Evolutionary conservation across 495 filamentous ascomycete species (phyloP), one percentile per base, ranked within the genome.

Genomic region (Emericellopsis terricola): DNA sequence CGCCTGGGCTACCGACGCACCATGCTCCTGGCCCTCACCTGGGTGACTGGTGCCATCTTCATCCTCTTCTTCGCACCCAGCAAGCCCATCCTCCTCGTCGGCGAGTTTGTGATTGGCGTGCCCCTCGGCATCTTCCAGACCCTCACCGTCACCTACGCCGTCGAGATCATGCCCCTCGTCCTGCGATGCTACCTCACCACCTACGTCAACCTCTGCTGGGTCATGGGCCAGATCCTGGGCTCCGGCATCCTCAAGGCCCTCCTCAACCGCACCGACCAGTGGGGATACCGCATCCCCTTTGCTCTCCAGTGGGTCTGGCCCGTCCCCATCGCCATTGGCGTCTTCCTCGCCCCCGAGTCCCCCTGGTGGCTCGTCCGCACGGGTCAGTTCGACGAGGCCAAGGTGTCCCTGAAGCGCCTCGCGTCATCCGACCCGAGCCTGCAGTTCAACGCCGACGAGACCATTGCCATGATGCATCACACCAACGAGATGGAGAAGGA

Each of bases 141-240:
- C 2, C 49, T 57, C 4, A 21, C 19, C 3, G 19, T 59, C 1
- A 44, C 64, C 1, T 70, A 70, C 19, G 56, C 56, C 8, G 42
- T 71, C 21, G 77, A 82, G 47, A 69, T 79, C 64, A 31, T 66
- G 64, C 41, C 64, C 13, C 65, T 75, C 11, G 62, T 64, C 4
- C 52, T 80, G 29, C 72, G 76, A 18, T 59, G 62, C 8, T 78
- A 76, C 42, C 51, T 79, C 28, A 78, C 72, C 4, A 72, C 71
- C n/a, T 77, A 75, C 38, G 71, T 79, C 37, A 79, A 79, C 41
- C 62, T 78, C 34, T 78, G 73, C 47, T 81, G 75, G 75, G 69
- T 65, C 17, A 55, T 80, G 9, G 76, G 76, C 8, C 71, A 78
- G 44, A 54, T 80, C 31, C 68, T 80, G 40, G 67, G 65, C 11